These are phyloP conservation scores for Eucalyptus pauciflora DNA, from an alignment of 345 rosid genomes.

Conservation along the genomic window DNA sequence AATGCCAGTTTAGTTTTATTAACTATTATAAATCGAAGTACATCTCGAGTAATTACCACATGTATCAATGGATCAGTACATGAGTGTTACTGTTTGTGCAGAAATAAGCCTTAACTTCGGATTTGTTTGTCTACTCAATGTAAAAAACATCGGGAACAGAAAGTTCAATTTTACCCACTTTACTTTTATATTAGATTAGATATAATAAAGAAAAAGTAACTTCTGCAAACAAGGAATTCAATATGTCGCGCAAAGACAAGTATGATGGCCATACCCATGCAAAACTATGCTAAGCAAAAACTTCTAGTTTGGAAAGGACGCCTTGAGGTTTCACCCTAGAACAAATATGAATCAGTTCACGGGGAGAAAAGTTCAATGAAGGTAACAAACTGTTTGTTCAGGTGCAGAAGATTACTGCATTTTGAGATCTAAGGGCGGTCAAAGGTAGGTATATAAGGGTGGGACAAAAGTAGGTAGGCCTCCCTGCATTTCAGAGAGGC, in stretches of 20 bases:
- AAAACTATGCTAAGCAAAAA: not conserved
- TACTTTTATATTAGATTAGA: not conserved
- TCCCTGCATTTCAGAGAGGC: not conserved
- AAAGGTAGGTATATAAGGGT: not conserved
- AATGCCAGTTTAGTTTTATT: not conserved
- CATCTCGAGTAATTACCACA: not conserved
- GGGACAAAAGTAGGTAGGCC: not conserved
- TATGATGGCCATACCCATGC: not conserved
- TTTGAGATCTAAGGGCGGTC: not conserved
- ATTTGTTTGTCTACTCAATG: not conserved
- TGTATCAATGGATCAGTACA: not conserved
- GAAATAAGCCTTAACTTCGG: not conserved
- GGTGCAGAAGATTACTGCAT: not conserved
- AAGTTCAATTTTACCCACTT: not conserved
- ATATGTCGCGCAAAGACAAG: not conserved
- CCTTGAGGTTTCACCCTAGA: not conserved
- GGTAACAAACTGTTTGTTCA: not conserved
- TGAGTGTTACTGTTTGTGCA: not conserved
- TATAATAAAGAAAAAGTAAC: not conserved
- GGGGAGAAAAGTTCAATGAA: not conserved
- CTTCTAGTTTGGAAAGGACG: not conserved
- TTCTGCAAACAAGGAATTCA: not conserved
- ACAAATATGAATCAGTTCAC: not conserved
- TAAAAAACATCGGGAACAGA: not conserved
- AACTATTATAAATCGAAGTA: not conserved